Evolutionary conservation across 352 stramenopile genomes (phyloP), one percentile per base, ranked within the genome.

Genomic region (Phytophthora sp.): DNA sequence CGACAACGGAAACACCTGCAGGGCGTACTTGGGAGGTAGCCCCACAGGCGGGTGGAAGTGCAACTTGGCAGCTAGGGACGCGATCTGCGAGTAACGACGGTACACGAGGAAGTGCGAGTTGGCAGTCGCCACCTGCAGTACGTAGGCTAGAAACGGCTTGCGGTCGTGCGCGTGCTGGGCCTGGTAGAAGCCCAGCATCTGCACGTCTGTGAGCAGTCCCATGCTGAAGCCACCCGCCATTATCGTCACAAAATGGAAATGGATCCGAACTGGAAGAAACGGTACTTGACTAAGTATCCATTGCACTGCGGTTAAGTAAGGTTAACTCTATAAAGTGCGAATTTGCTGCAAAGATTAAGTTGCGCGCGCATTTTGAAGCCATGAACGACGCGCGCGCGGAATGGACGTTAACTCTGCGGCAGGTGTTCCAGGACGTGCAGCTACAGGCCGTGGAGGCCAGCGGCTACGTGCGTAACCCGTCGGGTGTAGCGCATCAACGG

Each of bases 171-270:
- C 21, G 59, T 89, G 74, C 73, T 84, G 77, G 38, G 83, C 85
- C 62, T 88, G 78, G 77, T 91, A 94, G 71, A 88, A 94, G 41
- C 86, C 86, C 63, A 92, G 71, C 73, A 94, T 82, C 72, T 91
- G 78, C 65, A 94, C 82, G 60, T 89, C 77, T 30, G 69, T 58
- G 42, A 92, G 74, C 69, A 83, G 72, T 36, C 74, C 78, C 62
- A 91, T 92, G 73, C 73, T 73, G 29, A 89, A 79, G 69, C 79
- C 82, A 60, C 77, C 62, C 68, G 53, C 46, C 24, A 23, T 16
- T 46, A 44, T 44, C 23, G 36, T 36, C 26, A 15, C 26, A 8
- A 23, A 11, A 35, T 51, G 2, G 15, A 18, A 42, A n/a, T n/a
- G n/a, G n/a, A n/a, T n/a, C n/a, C n/a, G n/a, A n/a, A n/a, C n/a